Percentiles rank a stretch among this genome's conserved stretches.
Conservation (phyloP, 192 early-diverging fungal species). For the Geranomyces michiganensis region DNA sequence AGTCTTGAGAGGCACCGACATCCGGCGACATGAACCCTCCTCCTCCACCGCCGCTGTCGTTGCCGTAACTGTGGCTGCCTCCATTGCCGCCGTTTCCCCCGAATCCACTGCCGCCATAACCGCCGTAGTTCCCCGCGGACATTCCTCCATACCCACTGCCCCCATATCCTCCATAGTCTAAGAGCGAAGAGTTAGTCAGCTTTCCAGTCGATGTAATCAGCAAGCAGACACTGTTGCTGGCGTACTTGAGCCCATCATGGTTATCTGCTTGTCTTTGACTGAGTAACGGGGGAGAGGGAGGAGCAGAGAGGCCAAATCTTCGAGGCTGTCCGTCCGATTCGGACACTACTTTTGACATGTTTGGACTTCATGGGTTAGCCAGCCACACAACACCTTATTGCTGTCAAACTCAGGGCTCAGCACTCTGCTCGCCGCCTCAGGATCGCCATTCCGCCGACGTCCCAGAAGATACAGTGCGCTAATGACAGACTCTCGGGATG, state of each 20-base stretch:
- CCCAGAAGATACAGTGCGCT: not conserved
- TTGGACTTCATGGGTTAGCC: too few relatives aligned
- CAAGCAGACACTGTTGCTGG: not conserved
- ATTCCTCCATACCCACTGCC: conserved; percentile 2
- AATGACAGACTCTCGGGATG: not conserved
- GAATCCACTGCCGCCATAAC: not conserved
- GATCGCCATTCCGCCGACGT: not conserved
- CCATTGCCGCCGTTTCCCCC: conserved; percentile 19
- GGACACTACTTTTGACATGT: too few relatives aligned
- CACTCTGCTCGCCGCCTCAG: not conserved
- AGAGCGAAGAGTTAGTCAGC: not conserved
- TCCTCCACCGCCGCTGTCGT: conserved; percentile 14
- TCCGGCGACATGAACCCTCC: conserved; percentile 27
- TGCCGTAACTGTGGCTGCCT: conserved; percentile 1
- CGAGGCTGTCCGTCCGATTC: too few relatives aligned
- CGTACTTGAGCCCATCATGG: conserved; percentile 22
- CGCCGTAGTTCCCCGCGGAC: not conserved
- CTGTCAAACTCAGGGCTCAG: not conserved
- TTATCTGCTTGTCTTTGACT: not conserved
- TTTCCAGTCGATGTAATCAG: not conserved
- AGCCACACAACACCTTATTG: not conserved
- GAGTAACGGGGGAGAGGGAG: too few relatives aligned
- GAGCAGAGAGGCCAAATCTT: too few relatives aligned
- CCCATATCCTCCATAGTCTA: conserved; percentile 28
- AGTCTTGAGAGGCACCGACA: conserved; percentile 12